Percentiles rank a stretch among this genome's conserved stretches.
Conservation (phyloP, 257 asterid species). For the Eustoma russellianum region DNA sequence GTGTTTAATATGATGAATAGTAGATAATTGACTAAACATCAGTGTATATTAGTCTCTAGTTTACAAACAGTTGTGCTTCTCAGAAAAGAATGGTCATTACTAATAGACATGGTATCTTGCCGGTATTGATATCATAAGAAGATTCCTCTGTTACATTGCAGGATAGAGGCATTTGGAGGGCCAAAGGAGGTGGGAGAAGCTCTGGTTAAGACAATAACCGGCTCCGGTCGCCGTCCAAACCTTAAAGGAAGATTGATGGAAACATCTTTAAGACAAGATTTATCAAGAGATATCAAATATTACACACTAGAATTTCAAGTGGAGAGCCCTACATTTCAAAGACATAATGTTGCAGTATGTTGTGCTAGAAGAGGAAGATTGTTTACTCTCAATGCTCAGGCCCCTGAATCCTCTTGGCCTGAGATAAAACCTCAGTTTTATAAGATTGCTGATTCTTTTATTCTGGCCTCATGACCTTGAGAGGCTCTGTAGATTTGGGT, state of each 20-base stretch:
- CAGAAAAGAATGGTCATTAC: too few relatives aligned
- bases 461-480: constrained; percentile 10
- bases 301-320: constrained; percentile 64
- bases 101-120: too few relatives aligned
- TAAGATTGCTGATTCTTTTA: constrained; percentile 56
- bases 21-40: too few relatives aligned
- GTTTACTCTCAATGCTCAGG: constrained; percentile 64
- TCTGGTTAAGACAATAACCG: constrained; percentile 39
- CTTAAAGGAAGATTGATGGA: constrained; percentile 43
- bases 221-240: constrained; percentile 29
- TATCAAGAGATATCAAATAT: constrained; percentile 30
- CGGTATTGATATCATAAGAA: too few relatives aligned
- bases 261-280: constrained; percentile 49
- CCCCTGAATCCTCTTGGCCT: constrained; percentile 78
- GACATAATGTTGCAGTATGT: constrained; percentile 73
- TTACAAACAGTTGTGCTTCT: too few relatives aligned
- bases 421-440: constrained; percentile 38
- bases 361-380: constrained; percentile 57
- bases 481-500: not conserved
- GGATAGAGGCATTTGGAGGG: constrained; percentile 84
- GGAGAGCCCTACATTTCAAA: constrained; percentile 44
- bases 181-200: constrained; percentile 74
- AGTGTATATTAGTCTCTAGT: too few relatives aligned
- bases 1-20: too few relatives aligned
- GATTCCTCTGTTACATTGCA: constrained; percentile 11